Evolutionary conservation across 192 early-diverging fungal species (phyloP).

Genomic region (Thamnidium elegans): DNA sequence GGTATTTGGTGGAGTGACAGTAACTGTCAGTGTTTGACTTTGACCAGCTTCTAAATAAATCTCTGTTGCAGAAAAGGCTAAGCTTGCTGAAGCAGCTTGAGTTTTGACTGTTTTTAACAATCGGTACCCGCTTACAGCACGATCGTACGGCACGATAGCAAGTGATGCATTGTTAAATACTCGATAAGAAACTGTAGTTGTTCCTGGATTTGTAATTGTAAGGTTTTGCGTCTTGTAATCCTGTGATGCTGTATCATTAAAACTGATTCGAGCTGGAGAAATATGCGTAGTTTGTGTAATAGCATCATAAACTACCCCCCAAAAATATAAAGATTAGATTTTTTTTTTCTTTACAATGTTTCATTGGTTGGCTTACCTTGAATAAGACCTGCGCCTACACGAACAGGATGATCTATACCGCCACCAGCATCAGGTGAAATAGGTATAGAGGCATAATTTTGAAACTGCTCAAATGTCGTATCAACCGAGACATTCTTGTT

Average conservation of each 20-base stretch:
- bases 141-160: constrained; percentile 42
- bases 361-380: too few relatives aligned
- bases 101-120: constrained; percentile 11
- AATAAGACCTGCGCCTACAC: constrained; percentile 56
- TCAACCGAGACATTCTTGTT: constrained; percentile 22
- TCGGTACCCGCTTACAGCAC: constrained; percentile 6
- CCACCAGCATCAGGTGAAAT: neutral
- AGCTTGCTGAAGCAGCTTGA: constrained; percentile 8
- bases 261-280: constrained; percentile 46
- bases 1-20: constrained; percentile 26
- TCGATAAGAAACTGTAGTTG: constrained; percentile 34
- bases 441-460: constrained; percentile 27
- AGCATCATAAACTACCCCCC: constrained; percentile 33
- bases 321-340: too few relatives aligned
- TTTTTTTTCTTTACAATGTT: too few relatives aligned
- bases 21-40: constrained; percentile 19
- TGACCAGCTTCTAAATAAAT: constrained; percentile 24
- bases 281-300: constrained; percentile 33
- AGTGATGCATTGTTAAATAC: constrained; percentile 38
- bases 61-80: constrained; percentile 20
- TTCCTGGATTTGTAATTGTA: constrained; percentile 43
- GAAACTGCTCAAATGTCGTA: constrained; percentile 33
- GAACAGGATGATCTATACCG: constrained; percentile 27
- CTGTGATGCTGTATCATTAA: constrained; percentile 47
- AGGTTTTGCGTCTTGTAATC: constrained; percentile 33